A percentile compares a stretch with the other conserved stretches of the same genome.
Conservation (phyloP, 176 grass and related monocot species). For the Oryza australiensis region DNA sequence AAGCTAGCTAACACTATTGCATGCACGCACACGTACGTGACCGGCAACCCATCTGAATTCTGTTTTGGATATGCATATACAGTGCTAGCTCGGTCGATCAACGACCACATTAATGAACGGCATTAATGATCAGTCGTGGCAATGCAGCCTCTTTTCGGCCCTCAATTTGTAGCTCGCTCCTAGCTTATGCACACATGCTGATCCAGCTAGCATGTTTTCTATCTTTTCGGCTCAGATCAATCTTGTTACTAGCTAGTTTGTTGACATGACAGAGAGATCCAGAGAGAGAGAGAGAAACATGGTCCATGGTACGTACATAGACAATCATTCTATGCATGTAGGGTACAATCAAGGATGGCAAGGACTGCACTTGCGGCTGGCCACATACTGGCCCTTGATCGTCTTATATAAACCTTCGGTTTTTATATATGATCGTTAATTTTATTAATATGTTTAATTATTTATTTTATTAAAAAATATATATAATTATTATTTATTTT, state of each 20-base stretch:
- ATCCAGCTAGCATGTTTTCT: neutral
- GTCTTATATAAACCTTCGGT: no score
- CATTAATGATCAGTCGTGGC: conserved; percentile 7
- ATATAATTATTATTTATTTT: no score
- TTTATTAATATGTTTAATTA: no score
- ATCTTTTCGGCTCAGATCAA: neutral
- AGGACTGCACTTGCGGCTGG: conserved; percentile 43
- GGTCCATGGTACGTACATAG: neutral
- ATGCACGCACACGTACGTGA: neutral
- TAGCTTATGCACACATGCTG: neutral
- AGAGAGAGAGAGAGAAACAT: neutral
- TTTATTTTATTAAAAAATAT: no score
- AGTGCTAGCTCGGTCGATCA: neutral
- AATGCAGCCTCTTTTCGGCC: conserved; percentile 36
- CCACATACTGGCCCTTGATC: conserved; percentile 13
- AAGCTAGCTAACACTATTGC: neutral
- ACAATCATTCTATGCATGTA: conserved; percentile 36
- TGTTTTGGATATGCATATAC: conserved; percentile 35
- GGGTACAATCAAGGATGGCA: conserved; percentile 44
- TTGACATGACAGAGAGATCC: neutral
- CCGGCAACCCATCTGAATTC: conserved; percentile 22
- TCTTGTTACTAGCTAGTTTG: neutral
- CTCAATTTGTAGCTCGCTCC: neutral
- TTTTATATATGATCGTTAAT: no score
- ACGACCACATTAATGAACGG: conserved; percentile 21